Base-by-base conservation (phyloP, 2,329 filamentous ascomycete species). In the Phaeosphaeriaceae sp. region DNA sequence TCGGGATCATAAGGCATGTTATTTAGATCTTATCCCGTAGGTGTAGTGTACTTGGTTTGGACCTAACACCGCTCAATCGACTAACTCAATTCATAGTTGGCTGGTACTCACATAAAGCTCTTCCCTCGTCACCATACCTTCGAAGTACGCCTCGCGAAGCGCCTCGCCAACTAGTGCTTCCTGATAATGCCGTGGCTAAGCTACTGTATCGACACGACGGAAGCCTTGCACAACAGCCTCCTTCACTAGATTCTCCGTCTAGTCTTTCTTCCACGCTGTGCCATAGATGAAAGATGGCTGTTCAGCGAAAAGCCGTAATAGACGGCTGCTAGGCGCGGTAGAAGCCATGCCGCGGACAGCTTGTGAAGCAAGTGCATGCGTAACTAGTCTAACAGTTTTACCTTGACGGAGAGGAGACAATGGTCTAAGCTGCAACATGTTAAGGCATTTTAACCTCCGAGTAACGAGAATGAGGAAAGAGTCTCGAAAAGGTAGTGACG, bases 1-100 rank as follows among this genome's bases (percentile, higher is more conserved):
- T 76, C 66, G 1, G 82, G 71, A 61, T 87, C 78, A 70, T 90
- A 90, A 0, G 88, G 87, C 73, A 85, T 78, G 40, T 83, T 79
- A 33, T 73, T 71, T 16, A 72, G 63, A 63, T 87, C 83, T 68
- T 92, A 88, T 17, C 83, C 85, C 13, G 73, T 72, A 4, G 84
- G 71, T 0, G 87, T 80, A 1, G 88, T 90, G 75, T 87, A 94
- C 71, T 93, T 94, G n/a, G 90, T 92, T 80, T 95, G 90, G 37
- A 92, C 78, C 84, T 88, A 23, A n/a, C 17, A 6, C 3, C 4
- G 3, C 40, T 48, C 3, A 53, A 42, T 21, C 18, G 15, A 1
- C 2, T 13, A 2, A 12, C 26, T 20, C 3, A 3, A 18, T 4
- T 4, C 13, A 20, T n/a, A n/a, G 4, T 7, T 0, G 4, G 3